phyloP scores from a whole-genome alignment of 2,329 filamentous ascomycete species.

The Emergomyces africanus region DNA sequence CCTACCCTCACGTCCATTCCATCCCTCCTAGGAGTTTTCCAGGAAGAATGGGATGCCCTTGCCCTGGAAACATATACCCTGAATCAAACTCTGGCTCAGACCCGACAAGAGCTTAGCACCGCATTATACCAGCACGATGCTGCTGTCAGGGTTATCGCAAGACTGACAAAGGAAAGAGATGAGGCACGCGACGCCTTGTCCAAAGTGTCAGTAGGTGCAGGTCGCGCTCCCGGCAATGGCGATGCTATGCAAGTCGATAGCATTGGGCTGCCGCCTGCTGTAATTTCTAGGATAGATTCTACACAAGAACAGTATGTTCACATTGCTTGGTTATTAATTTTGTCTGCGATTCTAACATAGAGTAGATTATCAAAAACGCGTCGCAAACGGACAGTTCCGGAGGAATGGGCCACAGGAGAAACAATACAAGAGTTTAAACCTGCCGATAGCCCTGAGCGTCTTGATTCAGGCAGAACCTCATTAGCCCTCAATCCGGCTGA shows the following conservation, averaged over 20 bases:
- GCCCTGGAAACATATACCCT: slow-evolving; percentile 86
- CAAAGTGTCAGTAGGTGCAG: slow-evolving; percentile 61
- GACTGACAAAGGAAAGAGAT: slow-evolving; percentile 80
- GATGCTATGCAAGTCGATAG: slow-evolving; percentile 92
- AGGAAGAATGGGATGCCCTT: slow-evolving; percentile 95
- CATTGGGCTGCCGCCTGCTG: slow-evolving; percentile 57
- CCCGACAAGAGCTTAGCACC: slow-evolving; percentile 83
- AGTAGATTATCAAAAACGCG: slow-evolving; percentile 70
- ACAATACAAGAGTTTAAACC: slow-evolving; percentile 50
- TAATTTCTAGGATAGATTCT: slow-evolving; percentile 62
- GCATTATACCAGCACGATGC: slow-evolving; percentile 96
- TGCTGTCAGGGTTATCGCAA: slow-evolving; percentile 86
- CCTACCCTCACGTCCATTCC: slow-evolving; percentile 94
- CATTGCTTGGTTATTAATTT: neutral
- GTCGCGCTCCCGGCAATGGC: slow-evolving; percentile 40
- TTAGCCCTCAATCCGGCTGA: slow-evolving; percentile 48
- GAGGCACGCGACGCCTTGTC: slow-evolving; percentile 83
- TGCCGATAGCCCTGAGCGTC: slow-evolving; percentile 39
- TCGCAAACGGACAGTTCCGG: slow-evolving; percentile 76
- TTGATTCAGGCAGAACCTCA: slow-evolving; percentile 46
- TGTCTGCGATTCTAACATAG: slow-evolving; percentile 11
- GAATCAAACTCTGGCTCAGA: slow-evolving; percentile 77
- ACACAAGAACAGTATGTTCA: slow-evolving; percentile 60
- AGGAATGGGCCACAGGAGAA: slow-evolving; percentile 70
- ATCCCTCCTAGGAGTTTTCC: slow-evolving; percentile 82